Base-by-base conservation (phyloP, 108 stramenopile genomes). In the Cyclostephanos tholiformis region DNA sequence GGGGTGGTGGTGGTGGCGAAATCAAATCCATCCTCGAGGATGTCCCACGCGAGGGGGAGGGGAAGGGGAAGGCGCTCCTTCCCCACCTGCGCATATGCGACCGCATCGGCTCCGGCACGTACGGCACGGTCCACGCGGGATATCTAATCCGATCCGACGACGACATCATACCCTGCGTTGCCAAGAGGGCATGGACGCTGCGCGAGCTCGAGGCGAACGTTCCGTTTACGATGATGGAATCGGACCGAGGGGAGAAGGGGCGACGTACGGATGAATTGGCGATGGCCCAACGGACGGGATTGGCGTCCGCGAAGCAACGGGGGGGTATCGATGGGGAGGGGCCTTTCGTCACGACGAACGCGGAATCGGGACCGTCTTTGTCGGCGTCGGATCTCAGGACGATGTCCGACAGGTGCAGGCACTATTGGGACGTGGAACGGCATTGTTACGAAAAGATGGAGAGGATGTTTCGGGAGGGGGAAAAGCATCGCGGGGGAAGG, bases 381-480 rank as follows among this genome's bases (percentile, higher is more conserved):
- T 56, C 72, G 2, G 32, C 59, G 6, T 63, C 80, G 39, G 79
- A 85, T 25, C 22, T 76, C 41, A 66, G 84, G 64, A 77, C 67
- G 50, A 59, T 68, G 29, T 66, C 75, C 5, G 71, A 73, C 19
- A 75, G 92, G 69, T 93, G 92, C 48, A 27, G 61, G 29, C 85
- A 89, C 60, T 93, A 91, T 77, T 86, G 84, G 78, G 61, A 89
- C 20, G 88, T 88, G 14, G 92, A 93, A 83, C 38, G 75, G 8
- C 90, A 93, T 65, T 87, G 86, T 65, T 86, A 89, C 65, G 48
- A 66, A 22, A 89, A 89, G 67, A 59, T 93, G 56, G 56, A 71
- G 39, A 26, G 65, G 20, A 17, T 0, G n/a, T n/a, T n/a, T n/a
- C n/a, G n/a, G 65, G 73, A 50, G 60, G 66, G 29, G 61, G 83